Base-by-base conservation (phyloP, 805 yeast genomes). In the Ogataea neopini region DNA sequence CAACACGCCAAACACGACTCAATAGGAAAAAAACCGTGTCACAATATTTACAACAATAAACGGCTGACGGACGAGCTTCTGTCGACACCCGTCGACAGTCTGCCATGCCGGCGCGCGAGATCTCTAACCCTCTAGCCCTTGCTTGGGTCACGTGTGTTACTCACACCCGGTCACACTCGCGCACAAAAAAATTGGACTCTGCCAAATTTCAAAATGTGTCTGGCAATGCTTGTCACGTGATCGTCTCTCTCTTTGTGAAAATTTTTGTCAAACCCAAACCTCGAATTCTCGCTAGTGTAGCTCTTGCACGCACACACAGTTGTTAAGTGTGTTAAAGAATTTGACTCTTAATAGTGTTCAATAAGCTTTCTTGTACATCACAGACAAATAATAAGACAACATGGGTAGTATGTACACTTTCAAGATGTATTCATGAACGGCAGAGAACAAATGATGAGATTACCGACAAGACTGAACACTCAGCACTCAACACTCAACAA, bases 401-500 rank as follows among this genome's bases (percentile, higher is more conserved):
- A 83, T 83, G 88, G 75, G 86, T 80, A 83, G 88, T 83, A 83
- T 75, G 88, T 83, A 77, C 64, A 61, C 53, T 39, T 39, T 26
- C 25, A 26, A 25, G 11, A 3, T 28, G 42, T 7, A 5, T 8
- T 13, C 3, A 13, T 15, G 42, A 28, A 17, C 20, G 20, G 13
- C 32, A 11, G 23, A 17, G 30, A 28, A 17, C 15, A n/a, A 22
- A 8, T 22, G 25, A 22, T 22, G 25, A 22, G 25, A 22, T 5
- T 6, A 22, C 25, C 5, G 5, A 22, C 25, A 22, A n/a, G n/a
- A n/a, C n/a, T n/a, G n/a, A n/a, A n/a, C n/a, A n/a, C n/a, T n/a
- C n/a, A n/a, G n/a, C n/a, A n/a, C n/a, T n/a, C n/a, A n/a, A n/a
- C n/a, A n/a, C n/a, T n/a, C n/a, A n/a, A n/a, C n/a, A n/a, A n/a